Base-by-base conservation (phyloP, 1,139 yeast genomes). In the Suzukiozyma palmioleophila region DNA sequence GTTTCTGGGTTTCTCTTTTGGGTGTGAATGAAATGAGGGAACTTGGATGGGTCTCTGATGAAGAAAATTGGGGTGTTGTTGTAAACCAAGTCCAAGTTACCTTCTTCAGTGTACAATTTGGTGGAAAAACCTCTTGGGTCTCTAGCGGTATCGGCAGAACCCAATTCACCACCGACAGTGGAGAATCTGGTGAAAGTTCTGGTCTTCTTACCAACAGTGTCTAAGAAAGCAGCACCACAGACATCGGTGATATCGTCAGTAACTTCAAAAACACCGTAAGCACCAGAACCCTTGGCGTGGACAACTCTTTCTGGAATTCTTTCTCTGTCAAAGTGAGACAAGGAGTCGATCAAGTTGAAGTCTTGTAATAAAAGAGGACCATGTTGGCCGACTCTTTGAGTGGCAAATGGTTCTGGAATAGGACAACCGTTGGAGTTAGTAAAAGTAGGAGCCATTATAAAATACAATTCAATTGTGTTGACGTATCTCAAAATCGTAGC, bases 251-350 rank as follows among this genome's bases (percentile, higher is more conserved):
- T 77, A 50, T 86, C 92, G 57, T 87, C 90, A 28, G 95, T 86
- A 47, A 81, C 83, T 62, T 82, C 92, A 53, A 86, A 86, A 45
- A 67, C 75, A 54, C 94, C 92, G 57, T 74, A 81, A 38, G 94
- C 94, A 51, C 95, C 95, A 33, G 88, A 84, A 49, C 95, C 95
- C 64, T 85, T 85, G 46, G 95, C 95, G 59, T 86, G 95, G 38
- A 86, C 95, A 40, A 86, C 94, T 62, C 95, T 78, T 66, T 86
- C 95, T 32, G 95, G 95, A 45, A 86, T 80, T 61, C 95, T 75
- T 66, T 87, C 95, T 54, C 95, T 77, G 67, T 84, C 92, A 54
- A 86, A 86, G 60, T 84, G 94, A 24, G 95, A 85, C 40, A 86
- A 66, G 32, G 84, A 71, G 56, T 86, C 95, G 54, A 85, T 74